Percentiles rank a stretch among this genome's conserved stretches.
These are phyloP conservation scores for Starmerella bombi DNA, from an alignment of 805 yeast genomes.

Conservation along the genomic window DNA sequence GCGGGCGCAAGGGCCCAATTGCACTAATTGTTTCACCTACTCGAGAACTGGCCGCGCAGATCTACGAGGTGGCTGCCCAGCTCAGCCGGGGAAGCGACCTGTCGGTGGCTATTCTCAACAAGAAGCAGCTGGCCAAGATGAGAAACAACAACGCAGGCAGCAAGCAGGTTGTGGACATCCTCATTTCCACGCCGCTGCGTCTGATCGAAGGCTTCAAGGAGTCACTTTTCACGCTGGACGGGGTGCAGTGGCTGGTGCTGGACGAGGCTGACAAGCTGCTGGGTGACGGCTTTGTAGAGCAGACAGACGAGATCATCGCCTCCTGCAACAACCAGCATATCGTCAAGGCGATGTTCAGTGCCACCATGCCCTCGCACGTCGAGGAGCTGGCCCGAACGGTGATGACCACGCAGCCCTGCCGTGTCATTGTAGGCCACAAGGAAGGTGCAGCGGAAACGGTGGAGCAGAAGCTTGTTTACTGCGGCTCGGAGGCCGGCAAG, in stretches of 20 bases:
- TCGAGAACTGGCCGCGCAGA: constrained; percentile 83
- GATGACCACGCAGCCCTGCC: constrained; percentile 62
- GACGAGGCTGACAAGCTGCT: constrained; percentile 95
- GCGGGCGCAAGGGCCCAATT: constrained; percentile 35
- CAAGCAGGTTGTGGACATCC: constrained; percentile 56
- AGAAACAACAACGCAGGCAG: constrained; percentile 42
- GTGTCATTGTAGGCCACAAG: constrained; percentile 83
- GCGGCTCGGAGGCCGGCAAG: constrained; percentile 95
- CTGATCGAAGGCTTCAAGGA: constrained; percentile 63
- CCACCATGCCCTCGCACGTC: constrained; percentile 87
- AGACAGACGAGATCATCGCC: constrained; percentile 72
- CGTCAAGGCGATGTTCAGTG: constrained; percentile 76
- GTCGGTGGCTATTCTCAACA: constrained; percentile 52
- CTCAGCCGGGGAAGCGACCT: constrained; percentile 46
- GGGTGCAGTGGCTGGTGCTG: constrained; percentile 63
- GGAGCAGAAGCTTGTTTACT: constrained; percentile 68
- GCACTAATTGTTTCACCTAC: constrained; percentile 87
- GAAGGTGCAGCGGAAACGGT: constrained; percentile 81
- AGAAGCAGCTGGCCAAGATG: constrained; percentile 52
- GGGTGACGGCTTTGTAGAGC: constrained; percentile 76
- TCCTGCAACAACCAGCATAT: constrained; percentile 35
- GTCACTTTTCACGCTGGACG: constrained; percentile 45
- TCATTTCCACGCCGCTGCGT: constrained; percentile 81
- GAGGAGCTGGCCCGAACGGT: constrained; percentile 77
- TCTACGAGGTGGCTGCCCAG: constrained; percentile 50